Conservation (phyloP, 306 rosid genomes). For the Cicer chorassanicum region DNA sequence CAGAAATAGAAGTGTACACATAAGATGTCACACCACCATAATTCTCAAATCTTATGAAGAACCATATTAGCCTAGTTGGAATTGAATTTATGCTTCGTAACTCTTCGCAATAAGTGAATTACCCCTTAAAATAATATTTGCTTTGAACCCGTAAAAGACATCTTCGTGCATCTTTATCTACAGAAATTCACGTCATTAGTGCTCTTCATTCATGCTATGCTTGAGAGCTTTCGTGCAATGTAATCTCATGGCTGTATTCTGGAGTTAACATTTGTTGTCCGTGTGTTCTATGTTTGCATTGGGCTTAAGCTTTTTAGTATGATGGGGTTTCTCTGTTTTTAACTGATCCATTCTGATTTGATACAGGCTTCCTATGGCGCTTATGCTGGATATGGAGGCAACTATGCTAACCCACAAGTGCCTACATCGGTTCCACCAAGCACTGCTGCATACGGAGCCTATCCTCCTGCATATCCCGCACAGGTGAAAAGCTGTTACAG, state of each 20-base stretch:
- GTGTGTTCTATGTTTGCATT: not conserved
- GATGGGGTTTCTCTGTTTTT: conserved; percentile 5
- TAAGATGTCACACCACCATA: not conserved
- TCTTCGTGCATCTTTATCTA: not conserved
- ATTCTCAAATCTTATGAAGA: conserved; percentile 7
- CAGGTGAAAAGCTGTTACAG: conserved; percentile 63
- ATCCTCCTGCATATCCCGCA: conserved; percentile 84
- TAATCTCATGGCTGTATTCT: not conserved
- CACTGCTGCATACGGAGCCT: conserved; percentile 77
- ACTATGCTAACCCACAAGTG: conserved; percentile 66
- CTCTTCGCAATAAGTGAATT: not conserved
- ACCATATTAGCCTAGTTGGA: conserved; percentile 14
- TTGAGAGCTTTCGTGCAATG: not conserved
- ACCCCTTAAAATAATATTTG: not conserved
- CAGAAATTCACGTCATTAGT: not conserved
- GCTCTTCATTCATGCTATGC: not conserved
- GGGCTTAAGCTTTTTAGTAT: conserved; percentile 2
- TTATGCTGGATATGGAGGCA: conserved; percentile 73
- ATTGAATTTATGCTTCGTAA: conserved; percentile 3
- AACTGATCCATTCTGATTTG: conserved; percentile 28
- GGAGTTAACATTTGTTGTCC: not conserved
- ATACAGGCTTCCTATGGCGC: conserved; percentile 77
- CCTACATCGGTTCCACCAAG: conserved; percentile 69
- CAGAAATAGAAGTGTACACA: conserved; percentile 18
- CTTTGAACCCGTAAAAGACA: not conserved